A percentile compares a stretch with the other conserved stretches of the same genome.
phyloP scores from a whole-genome alignment of 441 rosid species.

The Brassica hybrid region DNA sequence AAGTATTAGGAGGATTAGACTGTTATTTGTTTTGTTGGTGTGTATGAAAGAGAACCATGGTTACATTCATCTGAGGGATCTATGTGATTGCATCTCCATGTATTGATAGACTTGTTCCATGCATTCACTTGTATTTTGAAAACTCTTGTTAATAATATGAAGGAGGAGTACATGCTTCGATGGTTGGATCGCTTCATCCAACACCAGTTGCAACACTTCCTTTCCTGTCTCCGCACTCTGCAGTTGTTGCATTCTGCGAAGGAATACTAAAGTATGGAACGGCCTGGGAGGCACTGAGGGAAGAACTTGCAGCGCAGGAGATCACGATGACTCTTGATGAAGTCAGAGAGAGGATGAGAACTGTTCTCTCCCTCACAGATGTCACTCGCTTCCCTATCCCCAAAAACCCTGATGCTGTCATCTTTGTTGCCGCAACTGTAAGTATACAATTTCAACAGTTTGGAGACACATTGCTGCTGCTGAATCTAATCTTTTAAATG shows the following conservation, averaged over 20 bases:
- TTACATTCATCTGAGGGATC: not conserved
- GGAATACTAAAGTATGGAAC: conserved; percentile 90
- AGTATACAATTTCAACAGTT: conserved; percentile 43
- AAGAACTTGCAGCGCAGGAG: conserved; percentile 74
- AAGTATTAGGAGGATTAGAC: not conserved
- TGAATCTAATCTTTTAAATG: not conserved
- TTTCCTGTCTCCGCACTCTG: conserved; percentile 96
- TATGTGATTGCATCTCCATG: not conserved
- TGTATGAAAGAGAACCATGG: conserved; percentile 5
- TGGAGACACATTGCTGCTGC: not conserved
- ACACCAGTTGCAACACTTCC: conserved; percentile 94
- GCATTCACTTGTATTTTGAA: conserved; percentile 10
- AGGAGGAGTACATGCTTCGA: conserved; percentile 99
- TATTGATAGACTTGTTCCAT: conserved; percentile 6
- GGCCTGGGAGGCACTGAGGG: conserved; percentile 95
- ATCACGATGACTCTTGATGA: conserved; percentile 85
- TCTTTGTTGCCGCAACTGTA: conserved; percentile 96
- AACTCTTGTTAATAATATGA: conserved; percentile 36
- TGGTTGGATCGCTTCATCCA: conserved; percentile 98
- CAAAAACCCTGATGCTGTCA: conserved; percentile 76
- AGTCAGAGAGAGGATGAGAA: conserved; percentile 91
- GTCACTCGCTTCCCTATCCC: conserved; percentile 97
- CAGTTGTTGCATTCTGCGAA: conserved; percentile 98
- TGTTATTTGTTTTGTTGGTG: not conserved
- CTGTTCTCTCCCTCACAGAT: conserved; percentile 93